Conservation (phyloP, 192 early-diverging fungal species). For the Backusella circina region DNA sequence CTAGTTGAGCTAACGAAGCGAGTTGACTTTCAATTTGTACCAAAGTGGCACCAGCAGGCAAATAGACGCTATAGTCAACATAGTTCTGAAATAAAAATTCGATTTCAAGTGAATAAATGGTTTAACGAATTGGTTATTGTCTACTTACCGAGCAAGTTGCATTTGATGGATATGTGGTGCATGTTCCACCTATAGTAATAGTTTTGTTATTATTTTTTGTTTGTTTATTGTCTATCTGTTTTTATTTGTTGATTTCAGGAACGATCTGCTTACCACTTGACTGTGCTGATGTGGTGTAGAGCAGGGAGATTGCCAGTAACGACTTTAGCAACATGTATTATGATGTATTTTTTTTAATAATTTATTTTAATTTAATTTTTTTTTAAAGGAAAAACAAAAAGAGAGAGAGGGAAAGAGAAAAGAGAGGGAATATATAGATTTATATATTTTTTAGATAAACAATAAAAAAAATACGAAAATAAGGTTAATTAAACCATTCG, state of each 20-base stretch:
- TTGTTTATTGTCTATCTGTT: not conserved
- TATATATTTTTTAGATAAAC: not conserved
- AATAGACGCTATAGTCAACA: constrained; percentile 2
- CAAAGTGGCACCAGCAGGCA: not conserved
- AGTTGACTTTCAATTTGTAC: not conserved
- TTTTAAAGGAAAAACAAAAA: not conserved
- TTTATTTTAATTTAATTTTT: not conserved
- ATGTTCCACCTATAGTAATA: not conserved
- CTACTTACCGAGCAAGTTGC: constrained; percentile 5
- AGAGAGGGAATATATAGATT: not conserved
- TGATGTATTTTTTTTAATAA: not conserved
- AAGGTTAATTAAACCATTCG: not conserved
- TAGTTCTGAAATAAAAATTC: not conserved
- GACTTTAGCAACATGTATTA: not conserved
- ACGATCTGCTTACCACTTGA: not conserved
- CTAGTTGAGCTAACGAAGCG: not conserved
- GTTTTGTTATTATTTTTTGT: not conserved
- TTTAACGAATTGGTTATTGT: not conserved
- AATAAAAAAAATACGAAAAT: not conserved
- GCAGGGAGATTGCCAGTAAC: not conserved
- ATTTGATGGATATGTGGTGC: not conserved
- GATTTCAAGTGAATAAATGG: not conserved
- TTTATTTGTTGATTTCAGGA: not conserved
- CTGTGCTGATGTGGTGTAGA: not conserved
- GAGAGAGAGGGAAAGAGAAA: not conserved